Base-by-base conservation (phyloP, 768 basidiomycete genomes). In the Cystofilobasidium bisporidii region DNA sequence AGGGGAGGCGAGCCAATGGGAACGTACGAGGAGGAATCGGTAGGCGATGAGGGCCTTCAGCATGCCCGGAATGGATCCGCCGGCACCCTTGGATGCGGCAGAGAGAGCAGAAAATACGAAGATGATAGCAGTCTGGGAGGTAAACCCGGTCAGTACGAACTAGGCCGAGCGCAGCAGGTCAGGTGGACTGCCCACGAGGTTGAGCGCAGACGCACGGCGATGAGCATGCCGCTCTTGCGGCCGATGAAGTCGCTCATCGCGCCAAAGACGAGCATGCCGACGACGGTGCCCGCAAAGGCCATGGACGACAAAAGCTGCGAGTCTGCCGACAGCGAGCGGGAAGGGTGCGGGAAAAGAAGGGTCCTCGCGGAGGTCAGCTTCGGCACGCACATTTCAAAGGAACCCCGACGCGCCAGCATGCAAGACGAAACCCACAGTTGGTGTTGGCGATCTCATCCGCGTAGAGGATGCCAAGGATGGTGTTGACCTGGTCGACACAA, bases 161-260 rank as follows among this genome's bases (percentile, higher is more conserved):
- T n/a, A n/a, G n/a, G n/a, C n/a, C n/a, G n/a, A n/a, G n/a, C n/a
- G n/a, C n/a, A n/a, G n/a, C n/a, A 70, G 74, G 71, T 60, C 72
- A 63, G 59, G 32, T n/a, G n/a, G 38, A 43, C 61, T 20, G 22
- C 64, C 58, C n/a, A n/a, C n/a, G n/a, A n/a, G n/a, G n/a, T n/a
- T n/a, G n/a, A n/a, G n/a, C n/a, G n/a, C n/a, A n/a, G 64, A 58
- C 28, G 17, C 28, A 55, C 20, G 3, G 71, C 61, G 74, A 81
- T 61, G 67, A 87, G 86, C 90, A 92, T 92, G 71, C 90, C 90
- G 72, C 86, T 87, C 73, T 92, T 93, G 32, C 81, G 82, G 17
- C 91, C 91, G 70, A 91, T 72, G 76, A 88, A 89, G 76, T 93
- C 91, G 22, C 87, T 88, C 69, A 91, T 79, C 74, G 84, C 89